Base-by-base conservation (phyloP, 2,329 filamentous ascomycete genomes). In the Ophiostoma montium region DNA sequence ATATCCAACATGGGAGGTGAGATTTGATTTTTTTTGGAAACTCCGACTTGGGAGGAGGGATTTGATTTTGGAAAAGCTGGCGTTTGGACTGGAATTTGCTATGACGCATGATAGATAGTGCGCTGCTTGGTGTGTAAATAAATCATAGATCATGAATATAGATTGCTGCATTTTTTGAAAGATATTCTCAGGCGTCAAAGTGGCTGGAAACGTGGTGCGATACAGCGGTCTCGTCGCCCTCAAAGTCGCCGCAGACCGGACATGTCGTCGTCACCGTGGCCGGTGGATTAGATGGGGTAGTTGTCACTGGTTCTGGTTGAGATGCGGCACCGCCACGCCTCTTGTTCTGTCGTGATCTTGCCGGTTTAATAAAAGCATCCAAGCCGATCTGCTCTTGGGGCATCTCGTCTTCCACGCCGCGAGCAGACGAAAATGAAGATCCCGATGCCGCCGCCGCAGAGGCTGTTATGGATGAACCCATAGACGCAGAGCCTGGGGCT, bases 221-320 rank as follows among this genome's bases (percentile, higher is more conserved):
- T 10, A 86, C 79, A 9, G 82, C 82, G 1, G 67, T 65, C 57
- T 82, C 81, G 55, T 86, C 82, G 1, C 82, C 82, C 55, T 81
- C 71, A 60, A 86, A 86, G 0, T 58, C 63, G 3, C 70, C 70
- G 59, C 82, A 86, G 1, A 86, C 76, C 0, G 82, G 82, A 59
- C 82, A 86, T 6, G 62, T 69, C 5, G 62, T 53, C 9, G 43
- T 31, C 9, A 50, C 42, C 45, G 23, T 27, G 12, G 41, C 19
- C 5, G 46, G 36, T 35, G 55, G 54, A 47, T 3, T 33, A 12
- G 30, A 15, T n/a, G n/a, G n/a, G 38, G 15, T 44, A 7, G 50
- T 38, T n/a, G 46, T 19, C 12, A 45, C 3, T 3, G 35, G 31
- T 44, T 35, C 53, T 48, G 16, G 51, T 50, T 27, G 39, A 35